Percentiles rank a stretch among this genome's conserved stretches.
Evolutionary conservation across 2,329 filamentous ascomycete genomes (phyloP).

Genomic region (Atkinsonella hypoxylon): DNA sequence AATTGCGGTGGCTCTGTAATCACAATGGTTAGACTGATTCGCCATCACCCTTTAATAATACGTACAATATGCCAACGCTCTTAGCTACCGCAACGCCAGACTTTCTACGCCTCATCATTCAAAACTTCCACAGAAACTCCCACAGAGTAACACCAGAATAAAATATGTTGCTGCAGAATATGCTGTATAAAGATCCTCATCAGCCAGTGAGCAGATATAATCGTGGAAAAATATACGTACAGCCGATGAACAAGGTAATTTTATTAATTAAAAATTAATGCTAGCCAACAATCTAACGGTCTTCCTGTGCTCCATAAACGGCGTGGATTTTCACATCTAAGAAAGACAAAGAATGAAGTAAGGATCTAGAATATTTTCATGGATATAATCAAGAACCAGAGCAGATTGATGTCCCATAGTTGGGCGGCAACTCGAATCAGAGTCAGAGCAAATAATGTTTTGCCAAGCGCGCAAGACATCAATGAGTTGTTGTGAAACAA

Average conservation of each 20-base stretch:
- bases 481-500: slow-evolving; percentile 6
- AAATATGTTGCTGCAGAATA: slow-evolving; percentile 7
- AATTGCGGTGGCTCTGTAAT: slow-evolving; percentile 4
- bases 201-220: not conserved
- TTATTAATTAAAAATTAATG: not conserved
- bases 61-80: slow-evolving; percentile 8
- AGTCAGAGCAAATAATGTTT: slow-evolving; percentile 6
- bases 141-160: slow-evolving; percentile 6
- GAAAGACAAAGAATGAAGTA: slow-evolving; percentile 6
- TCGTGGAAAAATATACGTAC: not conserved
- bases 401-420: slow-evolving; percentile 3
- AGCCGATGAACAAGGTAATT: slow-evolving; percentile 5
- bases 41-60: not conserved
- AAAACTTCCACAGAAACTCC: slow-evolving; percentile 7
- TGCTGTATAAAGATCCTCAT: not conserved
- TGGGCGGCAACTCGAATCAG: slow-evolving; percentile 6
- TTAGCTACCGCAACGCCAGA: slow-evolving; percentile 7
- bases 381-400: slow-evolving; percentile 7
- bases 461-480: slow-evolving; percentile 8
- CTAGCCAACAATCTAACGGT: slow-evolving; percentile 3
- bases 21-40: not conserved
- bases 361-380: slow-evolving; percentile 5
- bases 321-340: slow-evolving; percentile 4
- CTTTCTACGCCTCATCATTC: slow-evolving; percentile 6
- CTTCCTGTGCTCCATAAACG: slow-evolving; percentile 5